These are phyloP conservation scores for Mortierella sp. DNA, from an alignment of 371 early-diverging fungal genomes.

Conservation along the genomic window DNA sequence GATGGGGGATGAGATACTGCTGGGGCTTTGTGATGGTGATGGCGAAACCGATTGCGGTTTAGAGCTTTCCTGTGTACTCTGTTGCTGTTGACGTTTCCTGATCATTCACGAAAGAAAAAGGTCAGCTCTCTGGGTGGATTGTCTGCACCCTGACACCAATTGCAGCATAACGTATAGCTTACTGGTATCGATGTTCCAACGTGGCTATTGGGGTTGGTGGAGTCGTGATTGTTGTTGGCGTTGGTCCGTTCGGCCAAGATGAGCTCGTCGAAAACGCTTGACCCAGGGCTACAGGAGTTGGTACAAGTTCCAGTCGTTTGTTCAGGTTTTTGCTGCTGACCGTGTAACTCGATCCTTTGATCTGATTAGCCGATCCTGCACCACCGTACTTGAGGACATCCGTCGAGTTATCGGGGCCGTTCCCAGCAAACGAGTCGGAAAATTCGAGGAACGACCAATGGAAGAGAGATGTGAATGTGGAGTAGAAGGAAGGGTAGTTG, in stretches of 20 bases:
- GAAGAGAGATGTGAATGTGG: conserved; percentile 64
- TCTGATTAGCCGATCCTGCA: conserved; percentile 46
- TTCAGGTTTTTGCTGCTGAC: background rate
- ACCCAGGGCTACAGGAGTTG: background rate
- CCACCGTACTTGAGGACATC: conserved; percentile 39
- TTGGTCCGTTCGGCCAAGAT: background rate
- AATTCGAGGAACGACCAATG: conserved; percentile 65
- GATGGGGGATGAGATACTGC: background rate
- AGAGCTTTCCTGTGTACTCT: too few species aligned
- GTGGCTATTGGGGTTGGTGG: too few species aligned
- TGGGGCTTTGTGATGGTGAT: too few species aligned
- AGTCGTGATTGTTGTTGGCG: background rate
- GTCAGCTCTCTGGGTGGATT: too few species aligned
- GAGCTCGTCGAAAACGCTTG: background rate
- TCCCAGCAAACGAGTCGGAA: conserved; percentile 42
- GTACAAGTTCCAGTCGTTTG: conserved; percentile 12
- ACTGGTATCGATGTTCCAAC: too few species aligned
- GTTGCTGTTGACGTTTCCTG: conserved; percentile 1
- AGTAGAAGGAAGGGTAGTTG: conserved; percentile 63
- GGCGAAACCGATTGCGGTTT: too few species aligned
- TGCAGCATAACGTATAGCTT: too few species aligned
- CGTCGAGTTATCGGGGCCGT: conserved; percentile 44
- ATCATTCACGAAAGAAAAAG: too few species aligned
- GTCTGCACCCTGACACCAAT: too few species aligned
- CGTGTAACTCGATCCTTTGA: conserved; percentile 2